phyloP scores from a whole-genome alignment of 257 asterid species.

The Striga asiatica region DNA sequence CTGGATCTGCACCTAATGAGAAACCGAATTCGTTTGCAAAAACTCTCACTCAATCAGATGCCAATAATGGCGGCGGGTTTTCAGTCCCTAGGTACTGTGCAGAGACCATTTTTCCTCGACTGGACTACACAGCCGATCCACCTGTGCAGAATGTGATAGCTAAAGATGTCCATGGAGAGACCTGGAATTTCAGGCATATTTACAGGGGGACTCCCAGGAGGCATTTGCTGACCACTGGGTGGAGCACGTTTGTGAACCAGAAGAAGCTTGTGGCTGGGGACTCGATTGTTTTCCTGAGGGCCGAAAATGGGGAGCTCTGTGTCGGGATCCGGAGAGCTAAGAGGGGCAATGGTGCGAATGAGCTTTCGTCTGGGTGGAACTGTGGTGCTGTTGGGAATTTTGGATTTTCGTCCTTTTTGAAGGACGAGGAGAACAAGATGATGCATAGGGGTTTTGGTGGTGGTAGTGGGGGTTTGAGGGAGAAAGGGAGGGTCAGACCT shows the following conservation, averaged over 20 bases:
- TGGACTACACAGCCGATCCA: slow-evolving; percentile 37
- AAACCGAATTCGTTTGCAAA: slow-evolving; percentile 32
- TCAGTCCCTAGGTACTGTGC: slow-evolving; percentile 46
- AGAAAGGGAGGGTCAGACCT: slow-evolving; percentile 34
- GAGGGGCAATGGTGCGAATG: slow-evolving; percentile 23
- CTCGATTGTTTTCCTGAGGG: slow-evolving; percentile 39
- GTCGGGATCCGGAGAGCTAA: slow-evolving; percentile 42
- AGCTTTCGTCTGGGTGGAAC: slow-evolving; percentile 30
- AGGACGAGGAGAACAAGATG: slow-evolving; percentile 21
- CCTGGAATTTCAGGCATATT: slow-evolving; percentile 40
- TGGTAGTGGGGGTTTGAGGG: slow-evolving; percentile 23
- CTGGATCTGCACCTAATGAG: slow-evolving; percentile 26
- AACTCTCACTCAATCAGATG: slow-evolving; percentile 42
- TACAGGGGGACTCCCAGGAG: slow-evolving; percentile 50
- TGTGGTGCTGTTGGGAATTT: slow-evolving; percentile 21
- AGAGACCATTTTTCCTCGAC: slow-evolving; percentile 39
- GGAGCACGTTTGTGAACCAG: slow-evolving; percentile 48
- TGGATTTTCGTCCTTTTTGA: slow-evolving; percentile 21
- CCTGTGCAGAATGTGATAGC: slow-evolving; percentile 37
- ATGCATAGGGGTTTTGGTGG: slow-evolving; percentile 13
- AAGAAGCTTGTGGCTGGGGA: slow-evolving; percentile 52
- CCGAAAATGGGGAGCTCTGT: slow-evolving; percentile 42
- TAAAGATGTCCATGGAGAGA: slow-evolving; percentile 36
- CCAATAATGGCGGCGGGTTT: slow-evolving; percentile 48
- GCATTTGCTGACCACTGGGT: slow-evolving; percentile 53